Evolutionary conservation across 345 rosid genomes (phyloP), one percentile per base, ranked within the genome.

Genomic region (Turnera subulata): DNA sequence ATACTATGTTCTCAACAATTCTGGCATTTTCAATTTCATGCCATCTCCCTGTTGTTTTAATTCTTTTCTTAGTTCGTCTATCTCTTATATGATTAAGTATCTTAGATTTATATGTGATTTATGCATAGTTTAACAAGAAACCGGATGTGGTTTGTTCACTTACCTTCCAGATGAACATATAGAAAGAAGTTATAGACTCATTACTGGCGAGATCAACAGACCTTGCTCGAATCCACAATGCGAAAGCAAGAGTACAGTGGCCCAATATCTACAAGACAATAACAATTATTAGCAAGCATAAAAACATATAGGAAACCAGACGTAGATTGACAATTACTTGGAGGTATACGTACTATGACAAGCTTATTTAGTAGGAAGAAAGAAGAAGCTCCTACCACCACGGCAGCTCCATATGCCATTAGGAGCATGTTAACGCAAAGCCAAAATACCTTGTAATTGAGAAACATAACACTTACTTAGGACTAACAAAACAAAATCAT

Each of bases 151-250:
- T n/a, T n/a, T n/a, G 22, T 39, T 54, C 55, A 69, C 62, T 66
- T 23, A 20, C 79, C 79, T 70, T 63, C 76, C 79, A 70, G 4
- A 70, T 75, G 70, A 75, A 67, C 76, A 70, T 63, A 39, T 70
- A 70, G 51, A 70, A 70, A 1, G 64, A 63, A 49, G 73, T 19
- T n/a, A 53, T 44, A 6, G 76, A 67, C 13, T 46, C 44, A 24
- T 75, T 71, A 26, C 55, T 44, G 0, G 64, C 40, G 2, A 71
- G 46, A 56, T 71, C 73, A 9, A 61, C 62, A 14, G 68, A 52
- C 42, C 46, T 51, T 47, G 73, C 76, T 47, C 61, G 58, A 23
- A 51, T 16, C 68, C 62, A 75, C n/a, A 75, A 26, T n/a, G 52
- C 1, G 22, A 45, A 21, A 18, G 70, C 80, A 1, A 71, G 53